These are phyloP conservation scores for Simplicillium sp. DNA, from an alignment of 2,329 filamentous ascomycete genomes.

Conservation along the genomic window DNA sequence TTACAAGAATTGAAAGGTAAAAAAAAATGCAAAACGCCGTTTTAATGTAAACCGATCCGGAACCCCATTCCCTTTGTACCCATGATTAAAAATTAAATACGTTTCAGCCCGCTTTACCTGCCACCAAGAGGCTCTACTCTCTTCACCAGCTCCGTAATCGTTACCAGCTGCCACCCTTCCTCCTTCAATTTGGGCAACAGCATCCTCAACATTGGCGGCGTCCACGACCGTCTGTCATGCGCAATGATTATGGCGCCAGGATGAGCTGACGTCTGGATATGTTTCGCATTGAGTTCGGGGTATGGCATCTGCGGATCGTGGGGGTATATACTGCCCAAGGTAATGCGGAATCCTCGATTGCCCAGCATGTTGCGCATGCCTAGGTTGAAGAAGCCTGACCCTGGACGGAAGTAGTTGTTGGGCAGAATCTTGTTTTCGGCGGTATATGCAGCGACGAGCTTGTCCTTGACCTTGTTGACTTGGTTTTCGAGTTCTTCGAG, in stretches of 20 bases:
- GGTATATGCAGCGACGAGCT: constrained; percentile 48
- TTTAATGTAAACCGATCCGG: too few relatives aligned
- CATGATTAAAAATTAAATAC: too few relatives aligned
- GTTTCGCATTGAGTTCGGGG: constrained; percentile 60
- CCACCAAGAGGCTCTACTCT: constrained; percentile 7
- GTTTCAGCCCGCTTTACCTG: background rate
- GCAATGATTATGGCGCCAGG: constrained; percentile 76
- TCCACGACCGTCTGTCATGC: constrained; percentile 80
- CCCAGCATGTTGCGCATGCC: constrained; percentile 55
- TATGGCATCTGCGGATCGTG: constrained; percentile 80
- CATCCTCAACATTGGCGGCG: constrained; percentile 63
- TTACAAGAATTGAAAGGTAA: too few relatives aligned
- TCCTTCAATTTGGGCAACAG: constrained; percentile 63
- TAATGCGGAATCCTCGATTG: constrained; percentile 57
- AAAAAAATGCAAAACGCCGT: too few relatives aligned
- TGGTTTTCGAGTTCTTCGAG: constrained; percentile 51
- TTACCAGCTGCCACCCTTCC: constrained; percentile 63
- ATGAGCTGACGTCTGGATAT: constrained; percentile 70
- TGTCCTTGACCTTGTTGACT: constrained; percentile 53
- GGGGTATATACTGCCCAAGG: constrained; percentile 80
- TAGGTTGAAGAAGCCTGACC: constrained; percentile 72
- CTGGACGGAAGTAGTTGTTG: constrained; percentile 68
- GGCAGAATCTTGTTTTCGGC: constrained; percentile 33
- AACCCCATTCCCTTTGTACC: too few relatives aligned
- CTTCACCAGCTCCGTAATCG: constrained; percentile 57